A percentile compares a stretch with the other conserved stretches of the same genome.
Conservation (phyloP, 2,329 filamentous ascomycete genomes). For the Alternaria viburni region DNA sequence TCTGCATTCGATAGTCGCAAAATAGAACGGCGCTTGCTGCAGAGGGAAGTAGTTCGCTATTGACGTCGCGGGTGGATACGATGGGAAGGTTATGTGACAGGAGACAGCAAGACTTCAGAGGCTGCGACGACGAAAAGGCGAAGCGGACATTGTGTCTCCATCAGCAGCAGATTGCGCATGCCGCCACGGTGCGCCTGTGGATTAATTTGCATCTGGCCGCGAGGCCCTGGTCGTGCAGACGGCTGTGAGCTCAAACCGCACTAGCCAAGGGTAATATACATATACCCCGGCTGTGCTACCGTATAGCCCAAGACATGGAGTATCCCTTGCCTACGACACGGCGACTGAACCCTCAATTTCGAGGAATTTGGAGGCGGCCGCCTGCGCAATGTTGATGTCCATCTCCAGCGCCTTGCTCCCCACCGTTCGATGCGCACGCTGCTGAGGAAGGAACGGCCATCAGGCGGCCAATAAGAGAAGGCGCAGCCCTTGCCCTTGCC, state of each 20-base stretch:
- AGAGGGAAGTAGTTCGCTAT: neutral
- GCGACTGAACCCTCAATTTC: neutral
- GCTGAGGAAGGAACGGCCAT: neutral
- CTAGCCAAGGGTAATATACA: slow-evolving; percentile 16
- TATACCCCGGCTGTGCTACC: slow-evolving; percentile 3
- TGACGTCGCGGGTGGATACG: neutral
- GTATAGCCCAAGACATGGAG: neutral
- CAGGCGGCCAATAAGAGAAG: slow-evolving; percentile 25
- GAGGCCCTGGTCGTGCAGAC: slow-evolving; percentile 22
- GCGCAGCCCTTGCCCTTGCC: slow-evolving; percentile 15
- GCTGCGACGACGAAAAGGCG: neutral
- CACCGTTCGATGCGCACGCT: neutral
- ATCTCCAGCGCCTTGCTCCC: neutral
- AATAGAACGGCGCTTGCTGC: slow-evolving; percentile 25
- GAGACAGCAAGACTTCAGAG: slow-evolving; percentile 3
- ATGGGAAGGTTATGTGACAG: neutral
- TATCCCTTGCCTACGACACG: neutral
- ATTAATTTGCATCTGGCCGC: slow-evolving; percentile 26
- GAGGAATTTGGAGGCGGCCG: neutral
- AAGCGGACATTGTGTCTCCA: neutral
- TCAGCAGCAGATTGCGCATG: slow-evolving; percentile 7
- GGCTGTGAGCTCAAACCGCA: slow-evolving; percentile 26
- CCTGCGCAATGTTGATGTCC: neutral
- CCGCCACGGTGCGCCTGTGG: slow-evolving; percentile 10
- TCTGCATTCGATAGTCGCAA: slow-evolving; percentile 32